Percentiles rank a stretch among this genome's conserved stretches.
Evolutionary conservation across 1,139 yeast genomes (phyloP).

Genomic region (Chernovozyma sophiae-reginae): DNA sequence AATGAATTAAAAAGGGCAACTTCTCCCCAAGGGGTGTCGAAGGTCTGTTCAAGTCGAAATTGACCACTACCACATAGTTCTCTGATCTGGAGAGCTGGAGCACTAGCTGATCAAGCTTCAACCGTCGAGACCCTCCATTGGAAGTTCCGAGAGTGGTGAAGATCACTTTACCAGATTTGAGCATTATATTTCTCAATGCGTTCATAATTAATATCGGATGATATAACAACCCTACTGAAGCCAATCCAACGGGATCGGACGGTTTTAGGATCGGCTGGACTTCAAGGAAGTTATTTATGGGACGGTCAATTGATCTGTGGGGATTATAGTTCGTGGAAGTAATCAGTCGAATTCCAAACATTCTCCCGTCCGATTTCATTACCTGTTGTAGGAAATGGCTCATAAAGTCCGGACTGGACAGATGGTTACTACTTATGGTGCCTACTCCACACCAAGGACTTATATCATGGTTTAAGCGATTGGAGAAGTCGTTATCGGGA

Average conservation of each 20-base stretch:
- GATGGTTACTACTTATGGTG: conserved; percentile 12
- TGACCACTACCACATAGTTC: background rate
- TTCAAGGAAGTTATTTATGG: background rate
- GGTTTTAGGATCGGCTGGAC: too few species aligned
- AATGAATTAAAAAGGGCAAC: conserved; percentile 1
- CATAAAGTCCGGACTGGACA: background rate
- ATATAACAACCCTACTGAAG: conserved; percentile 12
- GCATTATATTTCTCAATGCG: conserved; percentile 8
- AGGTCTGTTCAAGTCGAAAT: background rate
- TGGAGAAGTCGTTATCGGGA: background rate
- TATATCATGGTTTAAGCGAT: conserved; percentile 7
- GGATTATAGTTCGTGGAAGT: background rate
- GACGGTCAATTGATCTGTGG: background rate
- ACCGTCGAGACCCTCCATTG: background rate
- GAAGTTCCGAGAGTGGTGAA: conserved; percentile 4
- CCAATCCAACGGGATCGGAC: background rate
- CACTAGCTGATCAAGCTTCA: background rate
- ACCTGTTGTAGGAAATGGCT: background rate
- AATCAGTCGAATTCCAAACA: background rate
- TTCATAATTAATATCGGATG: conserved; percentile 13
- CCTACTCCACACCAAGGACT: conserved; percentile 25
- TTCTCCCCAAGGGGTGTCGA: background rate
- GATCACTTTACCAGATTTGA: conserved; percentile 8
- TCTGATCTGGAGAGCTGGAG: conserved; percentile 1
- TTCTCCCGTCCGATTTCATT: background rate